Conservation (phyloP, 1,284 basidiomycete species). For the Sanghuangporus weigelae region DNA sequence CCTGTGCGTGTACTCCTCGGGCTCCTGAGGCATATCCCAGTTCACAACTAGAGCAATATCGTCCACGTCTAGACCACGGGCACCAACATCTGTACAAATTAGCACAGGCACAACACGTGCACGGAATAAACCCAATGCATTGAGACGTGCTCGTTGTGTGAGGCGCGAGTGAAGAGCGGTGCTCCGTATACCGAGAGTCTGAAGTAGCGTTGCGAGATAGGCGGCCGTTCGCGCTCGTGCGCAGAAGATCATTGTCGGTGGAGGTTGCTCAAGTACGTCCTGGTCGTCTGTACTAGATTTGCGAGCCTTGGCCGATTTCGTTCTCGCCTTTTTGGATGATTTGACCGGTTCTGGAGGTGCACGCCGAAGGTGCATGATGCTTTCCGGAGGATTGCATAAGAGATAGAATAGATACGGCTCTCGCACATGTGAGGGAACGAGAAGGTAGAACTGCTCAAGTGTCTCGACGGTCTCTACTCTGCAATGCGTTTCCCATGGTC, state of each 20-base stretch:
- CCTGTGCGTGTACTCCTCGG: conserved; percentile 78
- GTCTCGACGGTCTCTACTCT: conserved; percentile 85
- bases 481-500: background rate
- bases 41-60: conserved; percentile 95
- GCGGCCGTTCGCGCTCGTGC: conserved; percentile 84
- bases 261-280: conserved; percentile 59
- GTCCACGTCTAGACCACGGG: conserved; percentile 91
- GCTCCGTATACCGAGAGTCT: conserved; percentile 76
- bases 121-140: conserved; percentile 84
- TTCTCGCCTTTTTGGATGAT: conserved; percentile 30
- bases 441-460: conserved; percentile 86
- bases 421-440: conserved; percentile 92
- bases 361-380: conserved; percentile 61
- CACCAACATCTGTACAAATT: conserved; percentile 93
- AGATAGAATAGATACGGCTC: conserved; percentile 92
- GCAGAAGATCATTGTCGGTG: conserved; percentile 96
- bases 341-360: conserved; percentile 47
- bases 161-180: conserved; percentile 92
- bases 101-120: conserved; percentile 86
- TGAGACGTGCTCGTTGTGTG: conserved; percentile 83
- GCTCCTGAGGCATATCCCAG: conserved; percentile 86
- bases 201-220: conserved; percentile 79
- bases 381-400: conserved; percentile 83
- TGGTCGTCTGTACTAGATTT: conserved; percentile 42
- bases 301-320: conserved; percentile 18